Conservation (phyloP, 306 rosid genomes). For the Vigna nakashimae region DNA sequence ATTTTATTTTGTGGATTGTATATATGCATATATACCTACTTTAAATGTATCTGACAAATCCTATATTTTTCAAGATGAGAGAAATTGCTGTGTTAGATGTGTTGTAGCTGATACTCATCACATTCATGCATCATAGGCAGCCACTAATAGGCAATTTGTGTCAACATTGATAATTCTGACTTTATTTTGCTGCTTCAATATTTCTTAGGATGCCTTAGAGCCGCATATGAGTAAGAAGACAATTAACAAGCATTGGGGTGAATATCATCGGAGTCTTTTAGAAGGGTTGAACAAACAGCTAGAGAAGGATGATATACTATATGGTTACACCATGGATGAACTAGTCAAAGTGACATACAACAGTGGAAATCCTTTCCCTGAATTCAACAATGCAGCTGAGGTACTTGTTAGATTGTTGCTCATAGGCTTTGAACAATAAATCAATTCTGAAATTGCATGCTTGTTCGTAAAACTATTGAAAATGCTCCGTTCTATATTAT, state of each 20-base stretch:
- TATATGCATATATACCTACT: no score
- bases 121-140: no score
- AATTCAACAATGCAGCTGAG: conserved; percentile 96
- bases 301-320: conserved; percentile 75
- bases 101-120: no score
- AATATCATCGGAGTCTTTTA: conserved; percentile 72
- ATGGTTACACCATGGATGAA: conserved; percentile 87
- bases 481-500: neutral
- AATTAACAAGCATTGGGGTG: conserved; percentile 87
- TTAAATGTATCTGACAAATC: no score
- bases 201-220: conserved; percentile 83
- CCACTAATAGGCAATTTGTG: conserved; percentile 24
- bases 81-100: no score
- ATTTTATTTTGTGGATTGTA: no score
- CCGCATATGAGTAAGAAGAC: conserved; percentile 88
- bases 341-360: conserved; percentile 91
- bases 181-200: conserved; percentile 43
- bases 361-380: conserved; percentile 84
- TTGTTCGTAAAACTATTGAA: conserved; percentile 11
- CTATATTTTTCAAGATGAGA: no score
- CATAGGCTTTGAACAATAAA: conserved; percentile 26
- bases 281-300: conserved; percentile 84
- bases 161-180: neutral
- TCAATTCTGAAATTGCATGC: conserved; percentile 29
- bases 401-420: conserved; percentile 55